phyloP scores from a whole-genome alignment of 2,329 filamentous ascomycete species.

The Fusarium mexicanum region DNA sequence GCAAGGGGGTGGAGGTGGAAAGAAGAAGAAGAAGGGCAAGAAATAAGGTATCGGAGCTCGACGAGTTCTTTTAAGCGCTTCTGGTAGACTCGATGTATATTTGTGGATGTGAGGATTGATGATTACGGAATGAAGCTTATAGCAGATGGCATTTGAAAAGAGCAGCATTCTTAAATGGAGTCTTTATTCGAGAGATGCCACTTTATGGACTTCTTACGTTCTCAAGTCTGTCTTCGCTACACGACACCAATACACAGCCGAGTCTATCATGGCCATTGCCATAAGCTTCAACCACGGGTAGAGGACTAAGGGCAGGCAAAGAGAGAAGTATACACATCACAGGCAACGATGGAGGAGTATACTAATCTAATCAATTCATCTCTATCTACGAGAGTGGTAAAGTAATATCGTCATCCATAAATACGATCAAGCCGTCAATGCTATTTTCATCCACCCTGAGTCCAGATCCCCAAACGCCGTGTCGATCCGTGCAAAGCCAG shows the following conservation, averaged over 20 bases:
- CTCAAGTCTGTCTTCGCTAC: not conserved
- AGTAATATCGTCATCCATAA: slow-evolving; percentile 42
- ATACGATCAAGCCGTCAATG: slow-evolving; percentile 37
- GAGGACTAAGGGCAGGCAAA: not conserved
- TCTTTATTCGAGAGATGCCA: not conserved
- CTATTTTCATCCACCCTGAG: slow-evolving; percentile 38
- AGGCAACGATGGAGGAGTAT: not conserved
- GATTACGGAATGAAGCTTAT: not conserved
- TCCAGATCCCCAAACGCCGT: slow-evolving; percentile 37
- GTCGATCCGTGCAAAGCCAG: slow-evolving; percentile 30
- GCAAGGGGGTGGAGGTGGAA: slow-evolving; percentile 53
- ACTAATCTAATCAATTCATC: slow-evolving; percentile 33
- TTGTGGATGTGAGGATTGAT: not conserved
- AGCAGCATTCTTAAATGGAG: not conserved
- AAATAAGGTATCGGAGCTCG: slow-evolving; percentile 57
- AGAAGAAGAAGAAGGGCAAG: slow-evolving; percentile 64
- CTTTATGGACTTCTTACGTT: not conserved
- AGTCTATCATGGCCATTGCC: not conserved
- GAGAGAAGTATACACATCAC: not conserved
- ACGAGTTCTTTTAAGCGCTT: not conserved
- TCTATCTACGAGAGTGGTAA: slow-evolving; percentile 36
- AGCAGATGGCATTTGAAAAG: not conserved
- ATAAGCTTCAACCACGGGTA: not conserved
- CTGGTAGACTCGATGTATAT: not conserved
- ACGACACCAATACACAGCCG: not conserved